phyloP scores from a whole-genome alignment of 164 flowering plant genomes.

The Vitis labrusca region DNA sequence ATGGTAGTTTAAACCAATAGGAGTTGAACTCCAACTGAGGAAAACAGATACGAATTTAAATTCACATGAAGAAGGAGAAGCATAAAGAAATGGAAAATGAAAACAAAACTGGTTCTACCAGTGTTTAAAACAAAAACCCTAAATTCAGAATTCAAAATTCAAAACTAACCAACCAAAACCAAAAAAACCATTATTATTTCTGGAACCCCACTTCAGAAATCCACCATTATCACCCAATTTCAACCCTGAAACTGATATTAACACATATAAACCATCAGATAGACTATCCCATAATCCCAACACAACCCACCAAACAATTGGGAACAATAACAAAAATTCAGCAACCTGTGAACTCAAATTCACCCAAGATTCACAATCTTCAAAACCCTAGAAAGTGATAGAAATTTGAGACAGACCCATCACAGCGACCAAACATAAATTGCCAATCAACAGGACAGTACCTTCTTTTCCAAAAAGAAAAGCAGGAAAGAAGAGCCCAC shows the following conservation, averaged over 20 bases:
- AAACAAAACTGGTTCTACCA: not conserved
- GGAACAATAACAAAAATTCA: no score
- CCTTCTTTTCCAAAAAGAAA: slow-evolving; percentile 37
- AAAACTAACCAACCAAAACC: not conserved
- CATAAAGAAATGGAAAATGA: not conserved
- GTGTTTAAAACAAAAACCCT: slow-evolving; percentile 3
- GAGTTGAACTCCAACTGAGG: not conserved
- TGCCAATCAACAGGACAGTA: slow-evolving; percentile 4
- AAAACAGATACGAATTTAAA: no score
- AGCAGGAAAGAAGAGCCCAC: slow-evolving; percentile 47
- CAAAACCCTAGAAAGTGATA: no score
- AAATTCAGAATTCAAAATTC: slow-evolving; percentile 2
- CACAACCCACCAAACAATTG: not conserved
- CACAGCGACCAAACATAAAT: no score
- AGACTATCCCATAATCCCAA: slow-evolving; percentile 6
- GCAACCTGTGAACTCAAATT: no score
- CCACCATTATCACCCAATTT: slow-evolving; percentile 3
- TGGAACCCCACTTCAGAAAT: slow-evolving; percentile 14
- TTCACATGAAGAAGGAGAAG: no score
- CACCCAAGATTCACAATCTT: no score
- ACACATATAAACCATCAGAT: not conserved
- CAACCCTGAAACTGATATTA: not conserved
- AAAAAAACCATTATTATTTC: slow-evolving; percentile 17
- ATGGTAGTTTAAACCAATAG: not conserved
- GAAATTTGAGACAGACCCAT: no score